Conservation (phyloP, 106 monocot species). For the Dioscorea zingiberensis region DNA sequence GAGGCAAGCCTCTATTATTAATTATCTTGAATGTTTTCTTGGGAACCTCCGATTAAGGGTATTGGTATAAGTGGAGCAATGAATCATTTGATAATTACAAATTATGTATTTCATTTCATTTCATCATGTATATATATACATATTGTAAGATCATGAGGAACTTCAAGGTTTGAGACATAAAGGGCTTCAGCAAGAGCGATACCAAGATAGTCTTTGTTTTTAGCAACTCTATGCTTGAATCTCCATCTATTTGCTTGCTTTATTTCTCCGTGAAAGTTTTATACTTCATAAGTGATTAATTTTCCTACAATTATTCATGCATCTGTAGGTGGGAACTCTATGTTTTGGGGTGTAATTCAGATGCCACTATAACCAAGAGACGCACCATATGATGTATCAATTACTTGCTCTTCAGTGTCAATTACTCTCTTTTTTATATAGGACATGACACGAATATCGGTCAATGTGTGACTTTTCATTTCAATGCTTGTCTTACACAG, state of each 20-base stretch:
- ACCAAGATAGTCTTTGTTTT: slow-evolving; percentile 37
- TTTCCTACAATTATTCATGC: slow-evolving; percentile 29
- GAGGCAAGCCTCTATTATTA: too few species aligned
- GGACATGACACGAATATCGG: slow-evolving; percentile 41
- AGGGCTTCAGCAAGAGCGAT: slow-evolving; percentile 45
- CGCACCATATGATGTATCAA: slow-evolving; percentile 24
- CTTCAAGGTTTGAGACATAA: slow-evolving; percentile 63
- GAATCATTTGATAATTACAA: too few species aligned
- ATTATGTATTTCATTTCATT: too few species aligned
- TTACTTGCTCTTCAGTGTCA: background rate
- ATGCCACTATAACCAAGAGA: slow-evolving; percentile 70
- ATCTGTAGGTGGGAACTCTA: slow-evolving; percentile 38
- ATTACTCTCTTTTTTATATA: slow-evolving; percentile 22
- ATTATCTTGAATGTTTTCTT: too few species aligned
- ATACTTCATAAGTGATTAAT: slow-evolving; percentile 28
- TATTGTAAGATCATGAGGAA: slow-evolving; percentile 25
- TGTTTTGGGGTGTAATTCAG: slow-evolving; percentile 2
- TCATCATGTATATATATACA: too few species aligned
- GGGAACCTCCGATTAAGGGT: too few species aligned
- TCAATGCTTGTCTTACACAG: slow-evolving; percentile 31
- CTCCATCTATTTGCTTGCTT: background rate
- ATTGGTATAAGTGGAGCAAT: too few species aligned
- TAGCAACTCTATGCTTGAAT: background rate
- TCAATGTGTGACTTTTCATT: slow-evolving; percentile 33
- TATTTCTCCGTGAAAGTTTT: slow-evolving; percentile 51